phyloP scores from a whole-genome alignment of 75 land plant species.

The Picea glauca region DNA sequence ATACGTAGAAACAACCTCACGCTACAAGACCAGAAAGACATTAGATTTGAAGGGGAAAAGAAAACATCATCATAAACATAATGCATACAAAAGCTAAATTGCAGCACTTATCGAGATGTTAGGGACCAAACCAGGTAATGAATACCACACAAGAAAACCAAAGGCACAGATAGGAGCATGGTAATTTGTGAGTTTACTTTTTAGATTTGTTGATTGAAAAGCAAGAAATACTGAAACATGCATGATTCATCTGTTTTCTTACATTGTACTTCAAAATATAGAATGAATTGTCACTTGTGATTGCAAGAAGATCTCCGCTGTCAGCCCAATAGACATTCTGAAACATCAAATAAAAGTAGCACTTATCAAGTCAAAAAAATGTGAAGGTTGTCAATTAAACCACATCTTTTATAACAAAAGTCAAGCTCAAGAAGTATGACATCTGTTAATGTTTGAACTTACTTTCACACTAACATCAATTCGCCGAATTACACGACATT shows the following conservation, averaged over 20 bases:
- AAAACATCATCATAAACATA: neutral
- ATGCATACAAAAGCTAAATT: neutral
- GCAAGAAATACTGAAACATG: neutral
- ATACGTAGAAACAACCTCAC: conserved; percentile 72
- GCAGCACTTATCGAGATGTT: neutral
- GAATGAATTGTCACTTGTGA: conserved; percentile 94
- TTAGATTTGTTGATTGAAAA: neutral
- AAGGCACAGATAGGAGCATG: neutral
- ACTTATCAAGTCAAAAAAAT: neutral
- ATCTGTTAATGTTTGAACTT: conserved; percentile 2
- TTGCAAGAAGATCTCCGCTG: conserved; percentile 92
- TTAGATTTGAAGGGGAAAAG: neutral
- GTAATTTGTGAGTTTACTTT: too few species aligned
- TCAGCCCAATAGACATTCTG: conserved; percentile 99
- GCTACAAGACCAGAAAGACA: conserved; percentile 38
- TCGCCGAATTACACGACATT: conserved; percentile 86
- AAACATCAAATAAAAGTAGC: conserved; percentile 10
- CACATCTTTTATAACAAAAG: neutral
- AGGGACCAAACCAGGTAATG: neutral
- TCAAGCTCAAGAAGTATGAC: conserved; percentile 8
- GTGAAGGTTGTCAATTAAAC: neutral
- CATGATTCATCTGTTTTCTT: conserved; percentile 9
- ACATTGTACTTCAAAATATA: conserved; percentile 98
- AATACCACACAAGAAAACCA: neutral
- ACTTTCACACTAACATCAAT: conserved; percentile 98